Percentiles rank a stretch among this genome's conserved stretches.
Evolutionary conservation across 2,329 filamentous ascomycete genomes (phyloP).

Genomic region (Fusarium piperis): DNA sequence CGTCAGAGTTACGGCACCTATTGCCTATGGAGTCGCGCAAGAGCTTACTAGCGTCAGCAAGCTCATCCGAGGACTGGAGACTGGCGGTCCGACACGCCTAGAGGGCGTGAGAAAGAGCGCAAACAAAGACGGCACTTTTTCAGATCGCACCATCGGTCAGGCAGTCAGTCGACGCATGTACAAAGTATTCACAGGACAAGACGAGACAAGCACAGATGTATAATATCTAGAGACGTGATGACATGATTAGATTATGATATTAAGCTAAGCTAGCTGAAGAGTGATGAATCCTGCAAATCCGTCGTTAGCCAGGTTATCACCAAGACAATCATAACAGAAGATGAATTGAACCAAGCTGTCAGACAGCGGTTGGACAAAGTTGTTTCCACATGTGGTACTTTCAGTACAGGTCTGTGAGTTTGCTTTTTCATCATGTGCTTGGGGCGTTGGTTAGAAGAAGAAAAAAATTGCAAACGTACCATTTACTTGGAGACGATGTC

Average conservation of each 20-base stretch:
- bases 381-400: constrained; percentile 70
- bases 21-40: constrained; percentile 74
- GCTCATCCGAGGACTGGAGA: constrained; percentile 68
- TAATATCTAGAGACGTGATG: constrained; percentile 7
- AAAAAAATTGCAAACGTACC: constrained; percentile 51
- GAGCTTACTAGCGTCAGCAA: constrained; percentile 67
- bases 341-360: constrained; percentile 53
- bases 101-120: constrained; percentile 67
- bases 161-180: constrained; percentile 67
- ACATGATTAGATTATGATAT: constrained; percentile 11
- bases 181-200: constrained; percentile 67
- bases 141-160: constrained; percentile 65
- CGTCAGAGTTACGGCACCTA: constrained; percentile 73
- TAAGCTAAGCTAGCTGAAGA: neutral
- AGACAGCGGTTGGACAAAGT: constrained; percentile 87
- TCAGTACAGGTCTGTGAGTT: constrained; percentile 89
- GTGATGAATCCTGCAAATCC: constrained; percentile 19
- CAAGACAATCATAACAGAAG: constrained; percentile 38
- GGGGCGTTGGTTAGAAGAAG: constrained; percentile 21
- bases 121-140: constrained; percentile 66
- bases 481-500: constrained; percentile 33
- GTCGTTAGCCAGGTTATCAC: constrained; percentile 37
- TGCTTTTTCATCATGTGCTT: constrained; percentile 73
- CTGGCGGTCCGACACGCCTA: constrained; percentile 68
- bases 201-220: constrained; percentile 66